phyloP scores from a whole-genome alignment of 2,329 filamentous ascomycete species.

The Neofusicoccum ribis region DNA sequence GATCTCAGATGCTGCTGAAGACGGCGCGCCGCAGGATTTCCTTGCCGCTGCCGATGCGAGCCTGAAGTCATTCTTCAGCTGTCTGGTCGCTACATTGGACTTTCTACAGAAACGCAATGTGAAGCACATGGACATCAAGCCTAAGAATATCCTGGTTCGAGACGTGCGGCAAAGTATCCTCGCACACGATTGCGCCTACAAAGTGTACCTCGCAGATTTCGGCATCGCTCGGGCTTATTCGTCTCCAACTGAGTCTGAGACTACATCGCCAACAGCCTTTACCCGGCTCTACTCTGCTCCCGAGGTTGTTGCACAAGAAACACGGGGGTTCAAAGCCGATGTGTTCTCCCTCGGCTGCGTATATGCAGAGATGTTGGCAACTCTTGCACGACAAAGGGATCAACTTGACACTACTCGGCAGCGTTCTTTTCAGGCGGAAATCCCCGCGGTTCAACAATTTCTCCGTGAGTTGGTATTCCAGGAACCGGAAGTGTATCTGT shows the following conservation, averaged over 20 bases:
- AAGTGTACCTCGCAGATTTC: constrained; percentile 39
- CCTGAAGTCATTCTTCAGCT: neutral
- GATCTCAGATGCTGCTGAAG: neutral
- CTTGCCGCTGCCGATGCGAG: too few species aligned
- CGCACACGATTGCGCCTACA: neutral
- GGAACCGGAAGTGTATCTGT: too few species aligned
- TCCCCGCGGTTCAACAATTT: too few species aligned
- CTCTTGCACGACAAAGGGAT: neutral
- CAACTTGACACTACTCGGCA: too few species aligned
- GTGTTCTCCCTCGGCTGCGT: constrained; percentile 30
- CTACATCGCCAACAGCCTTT: constrained; percentile 24
- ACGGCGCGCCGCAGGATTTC: too few species aligned
- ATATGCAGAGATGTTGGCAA: constrained; percentile 24
- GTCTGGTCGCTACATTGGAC: constrained; percentile 21
- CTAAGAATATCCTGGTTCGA: constrained; percentile 27
- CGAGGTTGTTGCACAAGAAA: constrained; percentile 32
- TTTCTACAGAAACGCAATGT: constrained; percentile 24
- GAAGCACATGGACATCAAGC: constrained; percentile 33
- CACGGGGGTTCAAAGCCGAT: constrained; percentile 33
- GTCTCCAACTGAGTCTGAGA: constrained; percentile 27
- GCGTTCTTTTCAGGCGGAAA: too few species aligned
- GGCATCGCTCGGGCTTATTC: constrained; percentile 29
- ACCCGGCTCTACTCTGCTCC: constrained; percentile 39
- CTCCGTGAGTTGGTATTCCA: too few species aligned
- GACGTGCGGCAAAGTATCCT: neutral